Conservation (phyloP, 2,329 filamentous ascomycete species). For the Penicillium sp. region DNA sequence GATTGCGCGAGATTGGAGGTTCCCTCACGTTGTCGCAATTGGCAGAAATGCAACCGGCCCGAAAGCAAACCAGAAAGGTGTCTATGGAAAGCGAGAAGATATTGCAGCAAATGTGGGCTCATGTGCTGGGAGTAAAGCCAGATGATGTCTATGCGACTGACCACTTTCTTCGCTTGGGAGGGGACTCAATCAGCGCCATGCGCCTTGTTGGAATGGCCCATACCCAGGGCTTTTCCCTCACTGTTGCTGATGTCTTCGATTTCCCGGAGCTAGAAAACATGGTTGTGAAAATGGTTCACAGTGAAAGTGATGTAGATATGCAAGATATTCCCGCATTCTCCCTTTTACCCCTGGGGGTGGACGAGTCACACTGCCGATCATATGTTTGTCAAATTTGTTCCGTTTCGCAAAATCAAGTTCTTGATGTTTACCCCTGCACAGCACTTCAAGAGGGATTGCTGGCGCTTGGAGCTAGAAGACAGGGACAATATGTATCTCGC, state of each 20-base stretch:
- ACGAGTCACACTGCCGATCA: background rate
- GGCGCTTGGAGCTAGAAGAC: background rate
- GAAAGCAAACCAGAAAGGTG: background rate
- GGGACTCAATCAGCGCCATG: background rate
- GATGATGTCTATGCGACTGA: background rate
- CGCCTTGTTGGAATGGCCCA: background rate
- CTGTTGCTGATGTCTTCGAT: background rate
- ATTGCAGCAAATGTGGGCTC: background rate
- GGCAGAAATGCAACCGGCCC: background rate
- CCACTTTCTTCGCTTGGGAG: background rate
- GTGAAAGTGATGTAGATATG: background rate
- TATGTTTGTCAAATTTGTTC: background rate
- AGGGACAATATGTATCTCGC: background rate
- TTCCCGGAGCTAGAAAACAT: background rate
- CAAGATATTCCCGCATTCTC: background rate
- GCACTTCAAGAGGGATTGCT: constrained; percentile 1
- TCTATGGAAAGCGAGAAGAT: background rate
- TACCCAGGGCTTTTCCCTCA: background rate
- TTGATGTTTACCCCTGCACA: constrained; percentile 1
- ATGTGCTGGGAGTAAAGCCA: background rate
- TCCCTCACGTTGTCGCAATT: background rate
- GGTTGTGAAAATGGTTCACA: background rate
- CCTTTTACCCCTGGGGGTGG: background rate
- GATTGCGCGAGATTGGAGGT: background rate
- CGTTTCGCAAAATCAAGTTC: background rate